Evolutionary conservation across 2,329 filamentous ascomycete genomes (phyloP).

Genomic region (Dothideomycetes sp.): DNA sequence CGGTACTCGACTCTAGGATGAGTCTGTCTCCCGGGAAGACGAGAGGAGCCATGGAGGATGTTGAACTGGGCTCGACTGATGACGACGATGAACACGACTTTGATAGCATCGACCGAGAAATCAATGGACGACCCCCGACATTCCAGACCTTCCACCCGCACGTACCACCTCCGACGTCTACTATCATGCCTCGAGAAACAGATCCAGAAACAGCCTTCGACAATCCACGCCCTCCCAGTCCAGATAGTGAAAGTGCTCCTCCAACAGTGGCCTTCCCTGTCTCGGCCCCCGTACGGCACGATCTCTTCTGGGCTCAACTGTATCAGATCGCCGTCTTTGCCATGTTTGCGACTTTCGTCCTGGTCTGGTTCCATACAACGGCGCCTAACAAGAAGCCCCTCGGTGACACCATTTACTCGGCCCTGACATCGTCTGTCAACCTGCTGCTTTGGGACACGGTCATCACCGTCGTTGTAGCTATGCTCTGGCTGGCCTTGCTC

Average conservation of each 20-base stretch:
- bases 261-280: slow-evolving; percentile 49
- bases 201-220: slow-evolving; percentile 41
- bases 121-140: slow-evolving; percentile 40
- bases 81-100: slow-evolving; percentile 36
- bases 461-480: slow-evolving; percentile 76
- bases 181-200: slow-evolving; percentile 42
- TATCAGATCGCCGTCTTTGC: slow-evolving; percentile 78
- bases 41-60: slow-evolving; percentile 67
- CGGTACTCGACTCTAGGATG: background rate
- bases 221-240: slow-evolving; percentile 38
- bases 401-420: slow-evolving; percentile 91
- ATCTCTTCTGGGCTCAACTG: slow-evolving; percentile 84
- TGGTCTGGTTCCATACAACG: slow-evolving; percentile 84
- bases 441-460: slow-evolving; percentile 86
- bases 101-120: slow-evolving; percentile 24
- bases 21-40: slow-evolving; percentile 37
- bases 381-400: slow-evolving; percentile 61
- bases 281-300: slow-evolving; percentile 67
- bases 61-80: slow-evolving; percentile 65
- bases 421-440: slow-evolving; percentile 75
- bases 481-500: slow-evolving; percentile 82
- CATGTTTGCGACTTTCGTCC: slow-evolving; percentile 77
- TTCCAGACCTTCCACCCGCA: slow-evolving; percentile 39
- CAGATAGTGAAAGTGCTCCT: slow-evolving; percentile 46
- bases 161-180: slow-evolving; percentile 26